Base-by-base conservation (phyloP, 75 land plant species). In the Isoetes taiwanensis region DNA sequence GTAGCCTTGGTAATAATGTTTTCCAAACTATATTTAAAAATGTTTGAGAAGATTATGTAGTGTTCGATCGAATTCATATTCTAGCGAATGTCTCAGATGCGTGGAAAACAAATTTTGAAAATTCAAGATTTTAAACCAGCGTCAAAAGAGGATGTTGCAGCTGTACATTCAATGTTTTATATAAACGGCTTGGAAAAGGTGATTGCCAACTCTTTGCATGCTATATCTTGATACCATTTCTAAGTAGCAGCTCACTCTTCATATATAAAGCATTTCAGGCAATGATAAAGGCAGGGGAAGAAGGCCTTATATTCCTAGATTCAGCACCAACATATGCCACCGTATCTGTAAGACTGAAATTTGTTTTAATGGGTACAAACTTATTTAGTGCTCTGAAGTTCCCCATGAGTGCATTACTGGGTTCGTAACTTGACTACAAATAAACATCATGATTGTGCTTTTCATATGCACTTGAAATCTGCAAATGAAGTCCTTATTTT, bases 321-420 rank as follows among this genome's bases (percentile, higher is more conserved):
- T 75, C 94, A 58, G 97, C 93, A 40, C 94, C 97, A 35, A 90
- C 97, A 28, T 90, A 86, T 71, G 97, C 97, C 23, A 90, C 97
- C 52, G 32, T 70, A 52, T 75, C 77, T 43, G 96, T 90, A 74
- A 68, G 81, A 42, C 39, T 27, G 12, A 38, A 2, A 25, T 2
- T 39, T 31, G 14, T 39, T n/a, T 58, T 43, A 1, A 5, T 12
- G 25, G n/a, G 19, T 32, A 12, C 30, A 3, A 12, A 2, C 12
- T 8, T 53, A 3, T 16, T 27, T 2, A 53, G 28, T 16, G 28
- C 11, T 27, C 27, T 28, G 25, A 28, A 32, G 17, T 8, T 12
- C 19, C 16, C 34, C 6, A 3, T 23, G 2, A 9, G 17, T 42
- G 9, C 48, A 6, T 27, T 42, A 19, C 34, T 33, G 16, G 10